Percentiles rank a stretch among this genome's conserved stretches.
Evolutionary conservation across 768 basidiomycete species (phyloP).

Genomic region (Russula vinacea): DNA sequence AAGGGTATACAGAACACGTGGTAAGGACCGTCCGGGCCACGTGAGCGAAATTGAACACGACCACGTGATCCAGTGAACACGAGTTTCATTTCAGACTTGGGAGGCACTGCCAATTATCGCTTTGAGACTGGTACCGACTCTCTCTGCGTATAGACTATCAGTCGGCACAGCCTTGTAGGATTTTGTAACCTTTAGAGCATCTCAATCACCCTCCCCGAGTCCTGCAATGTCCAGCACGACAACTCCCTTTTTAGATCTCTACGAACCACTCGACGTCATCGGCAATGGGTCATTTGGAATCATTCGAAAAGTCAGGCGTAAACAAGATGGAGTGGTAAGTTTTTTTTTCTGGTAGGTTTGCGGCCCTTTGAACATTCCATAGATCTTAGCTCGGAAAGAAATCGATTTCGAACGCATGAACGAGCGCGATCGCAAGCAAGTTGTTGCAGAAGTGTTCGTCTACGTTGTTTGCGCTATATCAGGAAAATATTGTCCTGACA

Average conservation of each 20-base stretch:
- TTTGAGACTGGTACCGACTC: background rate
- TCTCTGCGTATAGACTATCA: background rate
- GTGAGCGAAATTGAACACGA: conserved; percentile 22
- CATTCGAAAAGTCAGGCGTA: conserved; percentile 89
- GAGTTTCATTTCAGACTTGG: background rate
- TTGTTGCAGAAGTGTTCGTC: conserved; percentile 94
- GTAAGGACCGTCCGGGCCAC: background rate
- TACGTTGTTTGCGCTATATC: background rate
- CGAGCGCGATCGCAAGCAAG: conserved; percentile 93
- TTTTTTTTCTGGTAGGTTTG: conserved; percentile 6
- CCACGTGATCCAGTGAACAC: conserved; percentile 12
- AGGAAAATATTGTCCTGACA: background rate
- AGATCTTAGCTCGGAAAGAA: conserved; percentile 90
- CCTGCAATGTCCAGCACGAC: conserved; percentile 31
- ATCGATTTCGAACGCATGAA: conserved; percentile 97
- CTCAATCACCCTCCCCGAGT: background rate
- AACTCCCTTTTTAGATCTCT: conserved; percentile 59
- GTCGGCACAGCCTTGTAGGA: background rate
- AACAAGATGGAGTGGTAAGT: conserved; percentile 77
- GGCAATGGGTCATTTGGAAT: conserved; percentile 98
- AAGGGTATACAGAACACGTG: too few relatives aligned
- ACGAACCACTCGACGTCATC: conserved; percentile 86
- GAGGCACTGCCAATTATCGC: background rate
- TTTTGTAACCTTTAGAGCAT: background rate
- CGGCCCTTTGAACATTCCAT: conserved; percentile 18